phyloP scores from a whole-genome alignment of 169 alveolate species.

The Plasmodium ovale region DNA sequence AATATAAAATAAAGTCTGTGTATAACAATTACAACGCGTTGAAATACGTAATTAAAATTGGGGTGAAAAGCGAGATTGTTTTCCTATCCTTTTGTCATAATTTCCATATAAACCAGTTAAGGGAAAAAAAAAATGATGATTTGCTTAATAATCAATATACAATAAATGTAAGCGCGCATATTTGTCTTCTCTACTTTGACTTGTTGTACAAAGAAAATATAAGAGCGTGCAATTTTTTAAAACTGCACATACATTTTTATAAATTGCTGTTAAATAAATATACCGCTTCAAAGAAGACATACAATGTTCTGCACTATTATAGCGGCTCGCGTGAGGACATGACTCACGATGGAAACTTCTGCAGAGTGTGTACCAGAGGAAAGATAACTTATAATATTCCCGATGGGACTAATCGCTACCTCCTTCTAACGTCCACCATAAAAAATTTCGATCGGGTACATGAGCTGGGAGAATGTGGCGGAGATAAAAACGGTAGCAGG shows the following conservation, averaged over 20 bases:
- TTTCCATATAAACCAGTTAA: neutral
- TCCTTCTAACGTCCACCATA: neutral
- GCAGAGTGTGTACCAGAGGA: neutral
- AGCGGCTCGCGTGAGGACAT: neutral
- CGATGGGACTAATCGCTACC: neutral
- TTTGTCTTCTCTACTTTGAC: conserved; percentile 51
- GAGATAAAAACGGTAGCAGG: neutral
- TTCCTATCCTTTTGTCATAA: conserved; percentile 11
- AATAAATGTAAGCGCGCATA: neutral
- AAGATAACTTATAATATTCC: neutral
- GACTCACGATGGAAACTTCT: neutral
- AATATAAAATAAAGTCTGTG: neutral
- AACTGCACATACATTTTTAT: conserved; percentile 21
- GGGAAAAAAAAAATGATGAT: conserved; percentile 1
- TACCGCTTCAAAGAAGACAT: conserved; percentile 8
- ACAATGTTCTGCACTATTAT: conserved; percentile 4
- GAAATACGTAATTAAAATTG: conserved; percentile 17
- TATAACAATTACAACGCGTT: neutral
- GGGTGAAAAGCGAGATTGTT: conserved; percentile 3
- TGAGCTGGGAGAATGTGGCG: neutral
- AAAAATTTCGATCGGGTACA: conserved; percentile 11
- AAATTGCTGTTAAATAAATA: conserved; percentile 14
- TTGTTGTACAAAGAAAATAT: conserved; percentile 21
- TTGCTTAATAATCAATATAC: conserved; percentile 18
- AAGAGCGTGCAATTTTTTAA: conserved; percentile 4